Percentiles rank a stretch among this genome's conserved stretches.
phyloP scores from a whole-genome alignment of 345 rosid species.

The Viola odorata region DNA sequence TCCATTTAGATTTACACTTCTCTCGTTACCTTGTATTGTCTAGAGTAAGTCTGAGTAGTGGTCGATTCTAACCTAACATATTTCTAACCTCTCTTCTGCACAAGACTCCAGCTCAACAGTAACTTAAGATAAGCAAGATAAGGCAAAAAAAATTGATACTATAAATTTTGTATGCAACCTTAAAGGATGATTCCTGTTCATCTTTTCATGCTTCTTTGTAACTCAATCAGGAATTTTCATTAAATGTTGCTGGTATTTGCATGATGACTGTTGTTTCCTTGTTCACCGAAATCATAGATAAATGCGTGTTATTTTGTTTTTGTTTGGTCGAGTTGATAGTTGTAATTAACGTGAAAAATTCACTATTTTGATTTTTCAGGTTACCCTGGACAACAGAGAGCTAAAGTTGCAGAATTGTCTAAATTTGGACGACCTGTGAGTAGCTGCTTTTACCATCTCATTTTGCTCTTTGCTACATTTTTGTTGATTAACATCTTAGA shows the following conservation, averaged over 20 bases:
- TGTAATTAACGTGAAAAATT: no score
- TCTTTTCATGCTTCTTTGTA: neutral
- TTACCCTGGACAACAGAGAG: slow-evolving; percentile 33
- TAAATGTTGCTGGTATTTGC: no score
- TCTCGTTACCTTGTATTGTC: no score
- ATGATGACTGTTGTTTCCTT: no score
- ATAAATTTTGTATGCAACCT: neutral
- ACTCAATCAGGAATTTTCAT: neutral
- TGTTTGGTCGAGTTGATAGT: neutral
- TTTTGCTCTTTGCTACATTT: neutral
- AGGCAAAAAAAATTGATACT: neutral
- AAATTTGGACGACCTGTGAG: slow-evolving; percentile 93
- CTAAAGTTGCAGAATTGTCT: slow-evolving; percentile 74
- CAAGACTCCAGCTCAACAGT: no score
- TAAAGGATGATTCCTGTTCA: neutral
- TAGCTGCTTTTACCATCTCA: slow-evolving; percentile 2
- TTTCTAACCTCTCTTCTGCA: no score
- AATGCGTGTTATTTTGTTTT: neutral
- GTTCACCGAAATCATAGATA: neutral
- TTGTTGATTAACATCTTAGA: no score
- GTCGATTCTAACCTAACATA: no score
- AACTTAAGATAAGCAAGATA: neutral
- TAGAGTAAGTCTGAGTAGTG: no score
- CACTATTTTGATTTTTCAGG: slow-evolving; percentile 10
- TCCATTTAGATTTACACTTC: no score